phyloP scores from a whole-genome alignment of 1,284 basidiomycete genomes.

The Filobasidium uniguttulatum region DNA sequence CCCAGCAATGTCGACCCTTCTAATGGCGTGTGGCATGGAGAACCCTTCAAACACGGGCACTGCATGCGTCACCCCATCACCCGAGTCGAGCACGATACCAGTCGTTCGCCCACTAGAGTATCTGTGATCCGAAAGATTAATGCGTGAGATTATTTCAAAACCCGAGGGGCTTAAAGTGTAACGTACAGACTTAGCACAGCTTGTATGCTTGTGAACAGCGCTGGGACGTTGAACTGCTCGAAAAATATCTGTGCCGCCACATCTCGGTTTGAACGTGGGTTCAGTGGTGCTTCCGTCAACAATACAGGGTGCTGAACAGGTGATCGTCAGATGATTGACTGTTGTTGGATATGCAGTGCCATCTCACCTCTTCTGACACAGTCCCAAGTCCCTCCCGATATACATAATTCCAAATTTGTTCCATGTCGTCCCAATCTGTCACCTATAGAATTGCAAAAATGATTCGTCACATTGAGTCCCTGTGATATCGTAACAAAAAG shows the following conservation, averaged over 20 bases:
- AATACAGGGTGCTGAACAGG: conserved; percentile 77
- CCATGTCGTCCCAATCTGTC: conserved; percentile 98
- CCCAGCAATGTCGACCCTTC: conserved; percentile 89
- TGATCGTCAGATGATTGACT: background rate
- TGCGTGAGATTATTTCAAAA: background rate
- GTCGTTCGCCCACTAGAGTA: conserved; percentile 99
- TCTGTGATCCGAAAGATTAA: conserved; percentile 40
- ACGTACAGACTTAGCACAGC: conserved; percentile 87
- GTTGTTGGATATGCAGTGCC: background rate
- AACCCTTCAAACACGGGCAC: conserved; percentile 99
- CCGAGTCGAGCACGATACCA: conserved; percentile 95
- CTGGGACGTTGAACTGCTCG: conserved; percentile 98
- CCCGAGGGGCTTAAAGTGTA: conserved; percentile 1
- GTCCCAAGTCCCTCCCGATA: conserved; percentile 90
- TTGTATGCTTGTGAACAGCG: conserved; percentile 91
- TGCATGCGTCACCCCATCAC: conserved; percentile 96
- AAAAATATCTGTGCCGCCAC: conserved; percentile 96
- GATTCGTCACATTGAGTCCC: background rate
- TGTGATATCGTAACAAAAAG: background rate
- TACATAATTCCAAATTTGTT: conserved; percentile 93
- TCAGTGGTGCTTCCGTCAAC: conserved; percentile 85
- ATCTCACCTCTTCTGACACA: conserved; percentile 77
- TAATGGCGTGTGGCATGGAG: conserved; percentile 96
- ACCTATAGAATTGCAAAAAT: conserved; percentile 26
- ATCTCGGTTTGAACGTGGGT: conserved; percentile 86